phyloP scores from a whole-genome alignment of 2,329 filamentous ascomycete species.

The Aureobasidium sp. region DNA sequence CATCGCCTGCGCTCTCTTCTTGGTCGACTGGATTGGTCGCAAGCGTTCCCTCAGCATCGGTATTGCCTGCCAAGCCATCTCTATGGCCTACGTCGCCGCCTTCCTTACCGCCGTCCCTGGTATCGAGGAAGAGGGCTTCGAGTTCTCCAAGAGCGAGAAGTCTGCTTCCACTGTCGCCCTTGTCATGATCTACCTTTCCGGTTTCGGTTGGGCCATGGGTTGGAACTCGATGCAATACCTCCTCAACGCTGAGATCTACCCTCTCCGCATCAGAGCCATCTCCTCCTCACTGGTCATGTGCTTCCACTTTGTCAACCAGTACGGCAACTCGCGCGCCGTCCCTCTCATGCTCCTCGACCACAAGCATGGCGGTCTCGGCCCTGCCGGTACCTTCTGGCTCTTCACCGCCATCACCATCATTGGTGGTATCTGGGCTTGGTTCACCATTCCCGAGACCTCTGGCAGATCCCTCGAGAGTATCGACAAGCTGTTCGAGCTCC shows the following conservation, averaged over 20 bases:
- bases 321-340: slow-evolving; percentile 65
- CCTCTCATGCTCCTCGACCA: slow-evolving; percentile 59
- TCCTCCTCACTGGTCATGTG: slow-evolving; percentile 67
- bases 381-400: slow-evolving; percentile 64
- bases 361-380: slow-evolving; percentile 28
- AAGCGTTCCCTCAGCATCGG: slow-evolving; percentile 46
- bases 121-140: slow-evolving; percentile 38
- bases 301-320: slow-evolving; percentile 70
- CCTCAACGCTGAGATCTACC: slow-evolving; percentile 63
- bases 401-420: slow-evolving; percentile 59
- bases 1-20: slow-evolving; percentile 61
- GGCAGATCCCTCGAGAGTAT: slow-evolving; percentile 58
- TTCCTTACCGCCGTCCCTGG: slow-evolving; percentile 46
- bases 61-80: slow-evolving; percentile 38
- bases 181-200: slow-evolving; percentile 45
- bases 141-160: slow-evolving; percentile 41
- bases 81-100: slow-evolving; percentile 44
- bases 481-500: slow-evolving; percentile 61
- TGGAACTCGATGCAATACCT: slow-evolving; percentile 76
- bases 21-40: slow-evolving; percentile 68
- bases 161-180: slow-evolving; percentile 58
- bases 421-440: slow-evolving; percentile 60
- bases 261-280: slow-evolving; percentile 61
- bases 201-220: slow-evolving; percentile 58
- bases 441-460: slow-evolving; percentile 64